Evolutionary conservation across 108 stramenopile genomes (phyloP).

Genomic region (Mayamaea pseudoterrestris): DNA sequence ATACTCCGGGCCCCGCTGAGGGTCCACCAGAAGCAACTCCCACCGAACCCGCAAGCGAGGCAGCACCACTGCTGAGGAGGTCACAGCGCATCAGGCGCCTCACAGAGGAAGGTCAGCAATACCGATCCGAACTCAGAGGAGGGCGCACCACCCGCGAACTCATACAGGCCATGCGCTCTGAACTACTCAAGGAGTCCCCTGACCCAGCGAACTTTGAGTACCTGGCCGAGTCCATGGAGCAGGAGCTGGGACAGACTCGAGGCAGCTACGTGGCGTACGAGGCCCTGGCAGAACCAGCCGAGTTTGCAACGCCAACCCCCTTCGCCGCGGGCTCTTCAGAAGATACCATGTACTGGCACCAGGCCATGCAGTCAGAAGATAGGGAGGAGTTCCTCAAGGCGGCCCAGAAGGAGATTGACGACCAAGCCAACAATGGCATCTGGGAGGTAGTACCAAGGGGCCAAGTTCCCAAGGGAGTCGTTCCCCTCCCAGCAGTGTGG

Average conservation of each 20-base stretch:
- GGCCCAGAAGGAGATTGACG: slow-evolving; percentile 11
- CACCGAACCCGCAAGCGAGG: background rate
- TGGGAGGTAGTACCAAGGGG: slow-evolving; percentile 6
- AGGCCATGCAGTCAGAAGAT: slow-evolving; percentile 20
- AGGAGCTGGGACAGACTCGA: background rate
- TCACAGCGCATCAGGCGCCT: background rate
- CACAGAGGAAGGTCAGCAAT: background rate
- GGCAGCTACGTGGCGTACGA: slow-evolving; percentile 1
- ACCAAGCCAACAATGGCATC: slow-evolving; percentile 5
- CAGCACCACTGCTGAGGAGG: too few species aligned
- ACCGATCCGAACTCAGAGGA: background rate
- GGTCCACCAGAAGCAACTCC: background rate
- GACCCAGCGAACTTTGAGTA: background rate
- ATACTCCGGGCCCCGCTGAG: background rate
- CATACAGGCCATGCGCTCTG: background rate
- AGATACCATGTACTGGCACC: slow-evolving; percentile 24
- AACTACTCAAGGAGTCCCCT: background rate
- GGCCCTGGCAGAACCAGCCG: background rate
- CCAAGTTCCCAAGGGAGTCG: slow-evolving; percentile 15
- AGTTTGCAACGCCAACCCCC: background rate
- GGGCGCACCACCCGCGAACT: background rate
- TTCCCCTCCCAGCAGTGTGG: slow-evolving; percentile 34
- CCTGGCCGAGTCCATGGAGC: background rate
- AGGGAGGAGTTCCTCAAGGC: slow-evolving; percentile 11
- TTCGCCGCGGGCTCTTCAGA: slow-evolving; percentile 6